These are phyloP conservation scores for Achlya hypogyna DNA, from an alignment of 352 stramenopile genomes.

Conservation along the genomic window DNA sequence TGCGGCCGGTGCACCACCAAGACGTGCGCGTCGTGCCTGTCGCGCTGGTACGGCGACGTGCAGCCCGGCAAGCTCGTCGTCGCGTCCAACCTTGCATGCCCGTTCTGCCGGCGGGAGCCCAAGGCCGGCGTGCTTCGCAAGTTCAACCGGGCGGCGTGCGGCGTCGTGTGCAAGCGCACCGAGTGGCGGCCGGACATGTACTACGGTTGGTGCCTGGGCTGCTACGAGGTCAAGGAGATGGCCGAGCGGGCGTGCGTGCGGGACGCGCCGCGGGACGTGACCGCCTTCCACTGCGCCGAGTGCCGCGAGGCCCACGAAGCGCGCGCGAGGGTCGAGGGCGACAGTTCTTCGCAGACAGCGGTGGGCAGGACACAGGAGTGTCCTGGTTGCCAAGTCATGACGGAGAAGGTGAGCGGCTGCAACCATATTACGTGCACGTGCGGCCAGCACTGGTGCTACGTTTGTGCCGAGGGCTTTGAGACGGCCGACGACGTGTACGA, in stretches of 20 bases:
- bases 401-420: slow-evolving; percentile 8
- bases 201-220: slow-evolving; percentile 9
- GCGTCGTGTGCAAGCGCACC: not conserved
- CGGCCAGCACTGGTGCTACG: slow-evolving; percentile 15
- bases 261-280: not conserved
- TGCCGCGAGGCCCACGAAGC: not conserved
- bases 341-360: not conserved
- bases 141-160: slow-evolving; percentile 5
- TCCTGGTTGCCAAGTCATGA: not conserved
- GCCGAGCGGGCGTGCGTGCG: not conserved
- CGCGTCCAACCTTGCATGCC: slow-evolving; percentile 2
- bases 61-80: not conserved
- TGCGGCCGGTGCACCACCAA: slow-evolving; percentile 9
- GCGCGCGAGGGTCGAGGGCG: not conserved
- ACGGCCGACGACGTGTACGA: not conserved
- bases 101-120: slow-evolving; percentile 13
- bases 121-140: not conserved
- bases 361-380: not conserved
- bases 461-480: not conserved
- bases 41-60: not conserved
- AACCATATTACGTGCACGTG: slow-evolving; percentile 17
- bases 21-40: not conserved
- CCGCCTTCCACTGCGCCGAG: not conserved
- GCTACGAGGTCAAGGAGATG: slow-evolving; percentile 8
- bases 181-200: not conserved